Evolutionary conservation across 2,329 filamentous ascomycete species (phyloP).

Genomic region (Arthrobotrys iridis): DNA sequence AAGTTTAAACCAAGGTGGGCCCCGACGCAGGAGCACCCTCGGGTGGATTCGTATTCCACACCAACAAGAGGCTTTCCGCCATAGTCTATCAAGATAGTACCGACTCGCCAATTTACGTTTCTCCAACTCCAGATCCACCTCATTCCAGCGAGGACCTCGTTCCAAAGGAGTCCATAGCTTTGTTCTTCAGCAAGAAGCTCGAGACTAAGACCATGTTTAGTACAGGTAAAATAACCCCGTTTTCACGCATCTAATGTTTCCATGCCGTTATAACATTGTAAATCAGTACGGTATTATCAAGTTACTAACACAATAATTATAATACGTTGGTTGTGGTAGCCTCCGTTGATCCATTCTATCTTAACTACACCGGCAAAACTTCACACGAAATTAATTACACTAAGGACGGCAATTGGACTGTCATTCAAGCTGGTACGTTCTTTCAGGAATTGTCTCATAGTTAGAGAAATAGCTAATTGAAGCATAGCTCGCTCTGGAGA

Average conservation of each 20-base stretch:
- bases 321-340: neutral
- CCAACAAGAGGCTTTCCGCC: constrained; percentile 3
- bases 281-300: neutral
- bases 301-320: neutral
- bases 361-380: constrained; percentile 1
- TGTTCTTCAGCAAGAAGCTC: constrained; percentile 6
- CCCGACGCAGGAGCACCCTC: neutral
- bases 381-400: neutral
- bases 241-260: neutral
- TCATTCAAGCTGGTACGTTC: neutral
- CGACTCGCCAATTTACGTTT: neutral
- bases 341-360: neutral
- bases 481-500: neutral
- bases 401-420: constrained; percentile 1
- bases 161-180: constrained; percentile 4
- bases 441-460: neutral
- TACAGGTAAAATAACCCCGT: neutral
- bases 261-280: neutral
- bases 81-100: neutral
- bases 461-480: neutral
- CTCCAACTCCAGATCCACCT: constrained; percentile 3
- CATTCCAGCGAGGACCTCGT: neutral
- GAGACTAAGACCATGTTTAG: constrained; percentile 1
- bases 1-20: neutral
- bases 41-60: neutral